A percentile compares a stretch with the other conserved stretches of the same genome.
Evolutionary conservation across 805 yeast genomes (phyloP).

Genomic region (Osmozyma mogii): DNA sequence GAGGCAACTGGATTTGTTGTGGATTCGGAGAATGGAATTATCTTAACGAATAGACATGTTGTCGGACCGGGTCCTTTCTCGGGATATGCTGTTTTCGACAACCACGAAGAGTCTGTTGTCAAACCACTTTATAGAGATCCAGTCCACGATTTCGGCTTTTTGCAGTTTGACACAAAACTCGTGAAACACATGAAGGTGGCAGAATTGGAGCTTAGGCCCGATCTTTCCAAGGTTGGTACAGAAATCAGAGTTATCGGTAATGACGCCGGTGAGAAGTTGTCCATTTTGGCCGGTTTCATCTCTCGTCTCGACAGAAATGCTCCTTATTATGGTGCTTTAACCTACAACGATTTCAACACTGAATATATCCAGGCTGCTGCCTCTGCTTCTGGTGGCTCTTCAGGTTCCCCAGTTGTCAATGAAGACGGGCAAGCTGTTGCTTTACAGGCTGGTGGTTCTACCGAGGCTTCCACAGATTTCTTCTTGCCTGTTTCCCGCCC

Average conservation of each 20-base stretch:
- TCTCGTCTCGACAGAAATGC: slow-evolving; percentile 86
- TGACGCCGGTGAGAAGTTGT: slow-evolving; percentile 91
- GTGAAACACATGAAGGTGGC: slow-evolving; percentile 69
- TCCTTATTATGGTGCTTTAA: slow-evolving; percentile 82
- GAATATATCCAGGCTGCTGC: slow-evolving; percentile 96
- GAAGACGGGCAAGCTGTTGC: slow-evolving; percentile 85
- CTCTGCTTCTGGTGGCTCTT: slow-evolving; percentile 90
- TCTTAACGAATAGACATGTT: slow-evolving; percentile 88
- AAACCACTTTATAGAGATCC: slow-evolving; percentile 87
- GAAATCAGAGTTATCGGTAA: slow-evolving; percentile 94
- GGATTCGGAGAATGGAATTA: slow-evolving; percentile 72
- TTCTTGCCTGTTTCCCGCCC: slow-evolving; percentile 83
- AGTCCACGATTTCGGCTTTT: slow-evolving; percentile 89
- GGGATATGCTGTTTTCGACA: slow-evolving; percentile 88
- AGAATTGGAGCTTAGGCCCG: slow-evolving; percentile 66
- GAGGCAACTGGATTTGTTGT: slow-evolving; percentile 97
- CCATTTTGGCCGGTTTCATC: slow-evolving; percentile 82
- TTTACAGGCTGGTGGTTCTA: slow-evolving; percentile 87
- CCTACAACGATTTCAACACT: slow-evolving; percentile 89
- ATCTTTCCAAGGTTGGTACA: slow-evolving; percentile 80
- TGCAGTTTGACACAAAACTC: slow-evolving; percentile 63
- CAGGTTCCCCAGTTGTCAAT: slow-evolving; percentile 94
- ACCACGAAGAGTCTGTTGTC: slow-evolving; percentile 88
- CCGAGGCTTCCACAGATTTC: slow-evolving; percentile 89
- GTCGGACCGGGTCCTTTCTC: slow-evolving; percentile 93